Percentiles rank a stretch among this genome's conserved stretches.
phyloP scores from a whole-genome alignment of 169 alveolate genomes.

The Theileria luwenshuni region DNA sequence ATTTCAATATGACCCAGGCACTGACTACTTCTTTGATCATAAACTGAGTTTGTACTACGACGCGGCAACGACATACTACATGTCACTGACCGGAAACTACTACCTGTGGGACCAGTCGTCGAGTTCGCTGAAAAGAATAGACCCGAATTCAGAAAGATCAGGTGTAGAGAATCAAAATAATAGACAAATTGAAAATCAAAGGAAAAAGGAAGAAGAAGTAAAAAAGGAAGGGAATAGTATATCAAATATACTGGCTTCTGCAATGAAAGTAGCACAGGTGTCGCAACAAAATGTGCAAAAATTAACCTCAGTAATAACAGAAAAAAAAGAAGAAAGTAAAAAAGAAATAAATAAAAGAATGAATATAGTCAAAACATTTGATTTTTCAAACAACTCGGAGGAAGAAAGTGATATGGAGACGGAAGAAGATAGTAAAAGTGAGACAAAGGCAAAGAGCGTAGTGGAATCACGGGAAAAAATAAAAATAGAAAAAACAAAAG shows the following conservation, averaged over 20 bases:
- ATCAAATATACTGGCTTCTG: slow-evolving; percentile 39
- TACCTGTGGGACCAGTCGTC: slow-evolving; percentile 68
- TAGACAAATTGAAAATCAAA: slow-evolving; percentile 5
- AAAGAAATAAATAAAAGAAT: neutral
- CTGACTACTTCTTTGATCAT: slow-evolving; percentile 56
- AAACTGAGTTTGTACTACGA: slow-evolving; percentile 67
- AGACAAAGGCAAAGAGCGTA: neutral
- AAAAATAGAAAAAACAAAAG: neutral
- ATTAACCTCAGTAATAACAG: slow-evolving; percentile 15
- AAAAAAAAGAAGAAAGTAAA: neutral
- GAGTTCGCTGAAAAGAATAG: slow-evolving; percentile 35
- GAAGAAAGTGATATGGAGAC: slow-evolving; percentile 58
- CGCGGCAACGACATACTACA: slow-evolving; percentile 72
- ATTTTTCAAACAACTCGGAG: slow-evolving; percentile 25
- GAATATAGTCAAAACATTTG: slow-evolving; percentile 31
- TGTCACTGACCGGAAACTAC: slow-evolving; percentile 70
- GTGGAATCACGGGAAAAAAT: neutral
- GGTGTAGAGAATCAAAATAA: slow-evolving; percentile 4
- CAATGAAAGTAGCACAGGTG: slow-evolving; percentile 63
- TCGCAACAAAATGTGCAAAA: slow-evolving; percentile 30
- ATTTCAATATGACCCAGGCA: slow-evolving; percentile 29
- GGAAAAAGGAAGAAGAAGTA: neutral
- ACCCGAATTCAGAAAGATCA: neutral
- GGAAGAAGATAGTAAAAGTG: slow-evolving; percentile 13
- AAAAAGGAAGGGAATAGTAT: neutral